Evolutionary conservation across 164 flowering plant species (phyloP), one percentile per base, ranked within the genome.

Genomic region (Brasenia schreberi): DNA sequence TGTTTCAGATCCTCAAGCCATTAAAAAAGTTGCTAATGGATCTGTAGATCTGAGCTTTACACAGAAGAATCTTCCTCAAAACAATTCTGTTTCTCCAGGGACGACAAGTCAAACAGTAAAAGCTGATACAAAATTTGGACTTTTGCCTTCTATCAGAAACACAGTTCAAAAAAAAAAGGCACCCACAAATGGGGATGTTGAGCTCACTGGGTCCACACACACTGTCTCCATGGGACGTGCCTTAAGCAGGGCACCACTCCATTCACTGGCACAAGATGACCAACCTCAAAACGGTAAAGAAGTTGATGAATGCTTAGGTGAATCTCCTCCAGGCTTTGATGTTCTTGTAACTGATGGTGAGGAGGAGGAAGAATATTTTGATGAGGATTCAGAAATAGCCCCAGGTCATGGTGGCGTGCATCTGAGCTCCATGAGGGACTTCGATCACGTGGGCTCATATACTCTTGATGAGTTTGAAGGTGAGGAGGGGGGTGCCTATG

Each of bases 301-400:
- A 44, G 80, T 77, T 64, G 93, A 83, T 67, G 98, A 90, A 59
- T 71, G 73, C 69, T 70, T 84, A 67, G 79, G 87, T 67, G 98
- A 90, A 73, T 82, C 90, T 4, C 85, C 96, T 75, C 97, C 97
- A 72, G 98, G 97, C 33, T 92, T 92, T 82, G 98, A 90, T 86
- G 98, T 92, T 71, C 96, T 92, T 67, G 97, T 90, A 59, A 96
- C 87, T 73, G 83, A 89, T 79, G 89, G 86, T 39, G 79, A 74
- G 6, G 61, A 80, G 69, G 84, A 83, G 52, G 73, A 84, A 71
- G 88, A 84, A 18, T 90, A 79, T 72, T 49, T 49, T 49, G 56
- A 49, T 49, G 10, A 0, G 12, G 56, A 49, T 14, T 9, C 16
- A 14, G 82, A 80, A 66, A 77, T 80, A 67, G 66, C 72, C 33